Percentiles rank a stretch among this genome's conserved stretches.
Conservation (phyloP, 805 yeast genomes). For the Candida odintsovae region DNA sequence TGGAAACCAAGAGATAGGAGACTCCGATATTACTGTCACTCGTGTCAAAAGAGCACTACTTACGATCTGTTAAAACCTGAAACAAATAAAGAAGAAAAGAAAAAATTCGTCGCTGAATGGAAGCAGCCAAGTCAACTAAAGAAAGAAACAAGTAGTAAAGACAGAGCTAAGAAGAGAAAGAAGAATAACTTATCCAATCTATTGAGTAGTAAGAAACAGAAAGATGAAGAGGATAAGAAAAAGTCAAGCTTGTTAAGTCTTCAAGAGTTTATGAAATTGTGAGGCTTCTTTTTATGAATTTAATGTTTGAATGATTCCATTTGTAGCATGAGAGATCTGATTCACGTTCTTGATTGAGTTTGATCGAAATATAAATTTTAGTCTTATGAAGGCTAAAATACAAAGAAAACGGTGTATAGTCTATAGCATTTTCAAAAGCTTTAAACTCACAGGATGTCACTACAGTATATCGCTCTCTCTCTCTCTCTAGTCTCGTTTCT, state of each 20-base stretch:
- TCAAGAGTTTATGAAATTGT: constrained; percentile 41
- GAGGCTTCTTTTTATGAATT: not conserved
- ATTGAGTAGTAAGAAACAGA: constrained; percentile 36
- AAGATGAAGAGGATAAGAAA: constrained; percentile 26
- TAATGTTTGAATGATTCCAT: too few relatives aligned
- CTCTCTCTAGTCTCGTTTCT: not conserved
- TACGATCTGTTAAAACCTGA: constrained; percentile 14
- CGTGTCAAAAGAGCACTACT: constrained; percentile 20
- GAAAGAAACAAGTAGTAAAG: constrained; percentile 26
- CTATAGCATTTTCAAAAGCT: too few relatives aligned
- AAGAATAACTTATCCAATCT: constrained; percentile 37
- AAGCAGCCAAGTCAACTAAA: constrained; percentile 3
- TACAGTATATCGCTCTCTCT: too few relatives aligned
- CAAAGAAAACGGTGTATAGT: too few relatives aligned
- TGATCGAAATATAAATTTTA: too few relatives aligned
- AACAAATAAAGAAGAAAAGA: not conserved
- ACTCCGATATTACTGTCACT: constrained; percentile 24
- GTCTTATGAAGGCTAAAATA: too few relatives aligned
- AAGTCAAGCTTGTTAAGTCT: constrained; percentile 36
- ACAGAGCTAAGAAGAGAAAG: constrained; percentile 42
- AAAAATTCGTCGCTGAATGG: constrained; percentile 24
- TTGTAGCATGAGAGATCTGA: too few relatives aligned
- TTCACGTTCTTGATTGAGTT: too few relatives aligned
- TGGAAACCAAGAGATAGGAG: constrained; percentile 15
- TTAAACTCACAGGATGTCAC: too few relatives aligned